Conservation (phyloP, 345 rosid genomes). For the Eucalyptus microcorys region DNA sequence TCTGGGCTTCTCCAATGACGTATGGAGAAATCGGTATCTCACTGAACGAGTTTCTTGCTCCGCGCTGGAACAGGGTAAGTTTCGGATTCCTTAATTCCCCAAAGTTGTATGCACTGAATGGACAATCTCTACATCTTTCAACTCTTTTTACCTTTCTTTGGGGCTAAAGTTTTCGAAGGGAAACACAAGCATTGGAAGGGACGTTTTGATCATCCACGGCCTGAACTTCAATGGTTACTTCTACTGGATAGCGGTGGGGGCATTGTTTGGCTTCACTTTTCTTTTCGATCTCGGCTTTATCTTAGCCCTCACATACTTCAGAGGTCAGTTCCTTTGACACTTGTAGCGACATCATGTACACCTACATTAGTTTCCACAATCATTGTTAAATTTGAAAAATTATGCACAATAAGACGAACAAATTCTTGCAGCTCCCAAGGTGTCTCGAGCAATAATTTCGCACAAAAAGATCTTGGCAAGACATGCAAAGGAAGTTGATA, state of each 20-base stretch:
- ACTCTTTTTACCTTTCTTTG: background rate
- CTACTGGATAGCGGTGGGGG: slow-evolving; percentile 62
- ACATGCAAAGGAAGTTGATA: slow-evolving; percentile 22
- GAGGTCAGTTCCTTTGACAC: slow-evolving; percentile 25
- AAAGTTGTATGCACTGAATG: background rate
- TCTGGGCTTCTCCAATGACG: slow-evolving; percentile 59
- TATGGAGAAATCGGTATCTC: slow-evolving; percentile 64
- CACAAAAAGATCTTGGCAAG: slow-evolving; percentile 31
- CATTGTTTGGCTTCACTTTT: slow-evolving; percentile 41
- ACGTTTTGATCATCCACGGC: slow-evolving; percentile 16
- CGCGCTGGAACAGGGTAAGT: slow-evolving; percentile 58
- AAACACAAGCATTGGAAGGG: slow-evolving; percentile 21
- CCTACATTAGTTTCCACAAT: background rate
- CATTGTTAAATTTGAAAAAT: background rate
- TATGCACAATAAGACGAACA: background rate
- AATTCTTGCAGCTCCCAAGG: slow-evolving; percentile 46
- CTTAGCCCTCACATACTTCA: slow-evolving; percentile 54
- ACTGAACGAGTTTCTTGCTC: slow-evolving; percentile 62
- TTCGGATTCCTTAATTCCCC: background rate
- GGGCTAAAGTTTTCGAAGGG: slow-evolving; percentile 31
- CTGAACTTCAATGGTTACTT: slow-evolving; percentile 33
- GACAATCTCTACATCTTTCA: background rate
- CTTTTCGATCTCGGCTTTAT: slow-evolving; percentile 47
- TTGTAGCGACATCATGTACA: background rate
- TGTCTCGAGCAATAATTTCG: slow-evolving; percentile 58